Evolutionary conservation across 2,329 filamentous ascomycete species (phyloP).

Genomic region (Neurospora sp.): DNA sequence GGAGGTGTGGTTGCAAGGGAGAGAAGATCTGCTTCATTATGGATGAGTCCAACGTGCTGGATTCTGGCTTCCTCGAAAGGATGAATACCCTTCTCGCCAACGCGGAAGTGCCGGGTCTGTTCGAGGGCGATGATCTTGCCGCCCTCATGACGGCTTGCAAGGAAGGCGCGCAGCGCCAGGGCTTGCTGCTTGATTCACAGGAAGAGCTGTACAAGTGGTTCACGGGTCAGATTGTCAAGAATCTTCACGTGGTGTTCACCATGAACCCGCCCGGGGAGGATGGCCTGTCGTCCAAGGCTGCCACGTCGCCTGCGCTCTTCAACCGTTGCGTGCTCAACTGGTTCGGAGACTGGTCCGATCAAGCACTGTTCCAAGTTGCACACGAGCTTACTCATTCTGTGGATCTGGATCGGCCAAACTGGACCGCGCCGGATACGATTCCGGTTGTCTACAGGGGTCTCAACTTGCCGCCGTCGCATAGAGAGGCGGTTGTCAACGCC

Average conservation of each 20-base stretch:
- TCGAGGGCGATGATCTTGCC: slow-evolving; percentile 97
- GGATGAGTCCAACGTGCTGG: slow-evolving; percentile 97
- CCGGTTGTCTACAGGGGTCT: slow-evolving; percentile 87
- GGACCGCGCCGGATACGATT: slow-evolving; percentile 78
- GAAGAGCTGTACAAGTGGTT: slow-evolving; percentile 99
- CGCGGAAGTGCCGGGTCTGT: slow-evolving; percentile 96
- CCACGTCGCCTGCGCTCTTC: slow-evolving; percentile 95
- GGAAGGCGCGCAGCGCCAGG: slow-evolving; percentile 93
- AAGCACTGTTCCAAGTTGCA: slow-evolving; percentile 95
- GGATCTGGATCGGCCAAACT: slow-evolving; percentile 82
- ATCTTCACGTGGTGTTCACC: slow-evolving; percentile 96
- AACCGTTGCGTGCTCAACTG: slow-evolving; percentile 99
- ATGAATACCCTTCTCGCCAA: slow-evolving; percentile 99
- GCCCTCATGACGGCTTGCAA: slow-evolving; percentile 99
- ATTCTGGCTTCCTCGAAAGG: slow-evolving; percentile 95
- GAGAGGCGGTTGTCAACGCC: slow-evolving; percentile 87
- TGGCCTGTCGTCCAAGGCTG: slow-evolving; percentile 88
- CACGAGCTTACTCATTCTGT: slow-evolving; percentile 94
- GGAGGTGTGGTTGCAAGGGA: slow-evolving; percentile 90
- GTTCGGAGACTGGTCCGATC: slow-evolving; percentile 99
- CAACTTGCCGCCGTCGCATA: slow-evolving; percentile 73
- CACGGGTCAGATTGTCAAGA: slow-evolving; percentile 97
- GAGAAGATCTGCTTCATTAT: slow-evolving; percentile 99
- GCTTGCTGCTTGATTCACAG: slow-evolving; percentile 87
- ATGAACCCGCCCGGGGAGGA: slow-evolving; percentile 95